Conservation (phyloP, 2,329 filamentous ascomycete species). For the Talaromyces marneffei region DNA sequence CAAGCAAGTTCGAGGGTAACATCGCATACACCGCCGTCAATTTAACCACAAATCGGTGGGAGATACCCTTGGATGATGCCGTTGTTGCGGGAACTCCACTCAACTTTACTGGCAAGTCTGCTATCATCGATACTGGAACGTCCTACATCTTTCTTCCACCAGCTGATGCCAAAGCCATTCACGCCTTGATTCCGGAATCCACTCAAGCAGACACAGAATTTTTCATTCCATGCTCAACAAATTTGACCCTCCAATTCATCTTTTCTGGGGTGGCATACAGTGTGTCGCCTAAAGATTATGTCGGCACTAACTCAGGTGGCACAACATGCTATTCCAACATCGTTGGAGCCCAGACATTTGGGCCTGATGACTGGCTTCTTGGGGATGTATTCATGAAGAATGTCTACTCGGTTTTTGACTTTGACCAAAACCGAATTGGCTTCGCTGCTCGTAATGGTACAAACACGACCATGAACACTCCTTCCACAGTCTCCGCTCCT, state of each 20-base stretch:
- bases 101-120: slow-evolving; percentile 50
- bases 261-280: slow-evolving; percentile 64
- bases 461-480: neutral
- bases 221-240: slow-evolving; percentile 66
- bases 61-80: slow-evolving; percentile 62
- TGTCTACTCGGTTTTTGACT: slow-evolving; percentile 80
- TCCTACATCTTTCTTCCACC: slow-evolving; percentile 69
- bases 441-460: slow-evolving; percentile 22
- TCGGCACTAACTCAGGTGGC: slow-evolving; percentile 38
- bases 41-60: slow-evolving; percentile 59
- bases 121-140: slow-evolving; percentile 80
- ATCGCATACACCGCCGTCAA: slow-evolving; percentile 60
- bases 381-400: slow-evolving; percentile 86
- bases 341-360: slow-evolving; percentile 63
- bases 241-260: slow-evolving; percentile 54
- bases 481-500: neutral
- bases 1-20: slow-evolving; percentile 59
- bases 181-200: slow-evolving; percentile 61
- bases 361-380: slow-evolving; percentile 63
- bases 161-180: slow-evolving; percentile 60
- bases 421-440: slow-evolving; percentile 48
- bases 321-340: slow-evolving; percentile 61
- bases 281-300: slow-evolving; percentile 66
- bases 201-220: slow-evolving; percentile 56
- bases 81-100: slow-evolving; percentile 55